phyloP scores from a whole-genome alignment of 1,284 basidiomycete species.

The Apiotrichum gamsii region DNA sequence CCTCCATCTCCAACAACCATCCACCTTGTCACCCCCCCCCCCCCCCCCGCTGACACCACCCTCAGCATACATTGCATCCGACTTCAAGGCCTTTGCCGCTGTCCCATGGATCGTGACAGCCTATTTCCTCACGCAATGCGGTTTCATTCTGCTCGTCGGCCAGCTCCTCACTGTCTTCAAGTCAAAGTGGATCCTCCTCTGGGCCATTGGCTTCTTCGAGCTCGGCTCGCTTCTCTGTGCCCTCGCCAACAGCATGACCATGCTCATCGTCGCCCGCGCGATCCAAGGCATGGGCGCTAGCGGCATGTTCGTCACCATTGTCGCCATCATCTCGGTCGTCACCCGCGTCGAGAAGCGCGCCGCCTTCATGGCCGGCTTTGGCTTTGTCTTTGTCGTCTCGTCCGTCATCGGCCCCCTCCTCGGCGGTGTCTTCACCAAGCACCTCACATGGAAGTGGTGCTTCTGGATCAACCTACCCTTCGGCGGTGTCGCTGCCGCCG shows the following conservation, averaged over 20 bases:
- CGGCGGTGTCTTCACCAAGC: conserved; percentile 50
- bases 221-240: conserved; percentile 53
- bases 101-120: conserved; percentile 50
- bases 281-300: conserved; percentile 43
- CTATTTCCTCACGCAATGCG: conserved; percentile 49
- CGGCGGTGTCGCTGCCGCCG: conserved; percentile 42
- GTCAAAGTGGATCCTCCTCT: conserved; percentile 50
- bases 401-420: conserved; percentile 44
- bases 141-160: conserved; percentile 47
- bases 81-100: conserved; percentile 48
- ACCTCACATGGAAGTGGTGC: conserved; percentile 49
- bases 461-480: conserved; percentile 53
- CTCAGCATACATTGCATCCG: conserved; percentile 48
- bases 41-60: no score
- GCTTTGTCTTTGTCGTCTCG: conserved; percentile 47
- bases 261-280: conserved; percentile 53
- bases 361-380: conserved; percentile 39
- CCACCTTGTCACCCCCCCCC: no score
- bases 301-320: conserved; percentile 45
- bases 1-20: no score
- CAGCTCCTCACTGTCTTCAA: conserved; percentile 48
- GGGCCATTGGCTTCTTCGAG: conserved; percentile 50
- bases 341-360: conserved; percentile 48
- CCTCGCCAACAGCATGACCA: conserved; percentile 44
- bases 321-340: conserved; percentile 47